Percentiles rank a stretch among this genome's conserved stretches.
Evolutionary conservation across 345 rosid genomes (phyloP).

Genomic region (Boechera divaricarpa): DNA sequence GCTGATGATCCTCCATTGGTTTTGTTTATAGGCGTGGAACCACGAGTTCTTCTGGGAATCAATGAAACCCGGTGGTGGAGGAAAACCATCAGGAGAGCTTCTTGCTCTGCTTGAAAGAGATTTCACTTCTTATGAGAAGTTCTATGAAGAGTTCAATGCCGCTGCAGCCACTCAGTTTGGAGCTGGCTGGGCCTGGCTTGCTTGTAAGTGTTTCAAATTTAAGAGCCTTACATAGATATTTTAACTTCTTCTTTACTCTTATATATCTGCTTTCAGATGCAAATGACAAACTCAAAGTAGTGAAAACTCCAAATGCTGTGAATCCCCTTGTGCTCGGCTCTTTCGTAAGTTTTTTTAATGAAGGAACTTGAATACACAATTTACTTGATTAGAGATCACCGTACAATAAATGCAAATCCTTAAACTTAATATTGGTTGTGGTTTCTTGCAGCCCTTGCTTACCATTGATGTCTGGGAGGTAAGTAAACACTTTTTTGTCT

Average conservation of each 20-base stretch:
- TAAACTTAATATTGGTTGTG: slow-evolving; percentile 15
- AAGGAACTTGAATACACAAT: neutral
- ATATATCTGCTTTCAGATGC: slow-evolving; percentile 54
- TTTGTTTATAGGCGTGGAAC: slow-evolving; percentile 78
- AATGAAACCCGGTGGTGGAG: slow-evolving; percentile 92
- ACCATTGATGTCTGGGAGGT: slow-evolving; percentile 99
- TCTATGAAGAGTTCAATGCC: slow-evolving; percentile 62
- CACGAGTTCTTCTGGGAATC: slow-evolving; percentile 97
- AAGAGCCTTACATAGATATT: neutral
- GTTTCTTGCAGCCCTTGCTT: slow-evolving; percentile 83
- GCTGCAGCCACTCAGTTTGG: slow-evolving; percentile 92
- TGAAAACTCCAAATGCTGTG: slow-evolving; percentile 89
- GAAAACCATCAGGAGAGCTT: slow-evolving; percentile 89
- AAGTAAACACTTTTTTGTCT: slow-evolving; percentile 25
- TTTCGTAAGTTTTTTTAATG: slow-evolving; percentile 55
- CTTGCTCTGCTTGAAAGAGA: slow-evolving; percentile 80
- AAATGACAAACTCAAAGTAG: slow-evolving; percentile 74
- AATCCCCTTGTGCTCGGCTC: slow-evolving; percentile 92
- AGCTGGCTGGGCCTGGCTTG: slow-evolving; percentile 99
- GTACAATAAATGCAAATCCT: neutral
- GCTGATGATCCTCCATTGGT: slow-evolving; percentile 6
- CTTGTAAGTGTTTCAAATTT: slow-evolving; percentile 48
- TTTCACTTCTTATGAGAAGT: slow-evolving; percentile 79
- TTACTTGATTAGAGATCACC: slow-evolving; percentile 11
- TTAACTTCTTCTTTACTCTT: neutral